Base-by-base conservation (phyloP, 2,329 filamentous ascomycete genomes). In the Coniella vitis region DNA sequence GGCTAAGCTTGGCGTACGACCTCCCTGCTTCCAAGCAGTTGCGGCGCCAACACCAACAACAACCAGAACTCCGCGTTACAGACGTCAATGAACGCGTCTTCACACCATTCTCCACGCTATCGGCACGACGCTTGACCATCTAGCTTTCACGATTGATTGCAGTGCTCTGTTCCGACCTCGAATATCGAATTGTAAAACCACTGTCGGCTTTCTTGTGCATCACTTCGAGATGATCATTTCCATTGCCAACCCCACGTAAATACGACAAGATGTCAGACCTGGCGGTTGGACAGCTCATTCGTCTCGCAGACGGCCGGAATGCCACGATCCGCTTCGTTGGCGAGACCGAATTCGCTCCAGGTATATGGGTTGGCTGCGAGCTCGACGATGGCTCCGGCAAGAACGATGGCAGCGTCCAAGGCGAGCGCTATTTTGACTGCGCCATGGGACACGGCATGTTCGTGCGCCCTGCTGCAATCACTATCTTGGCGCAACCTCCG, bases 351-450 rank as follows among this genome's bases (percentile, higher is more conserved):
- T 95, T 97, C 68, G 83, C 89, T 50, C 72, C 76, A 5, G 91
- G 90, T 54, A 82, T 87, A 54, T 97, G 90, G 89, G 75, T 96
- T 51, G 91, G 91, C 55, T 79, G 97, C 52, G 90, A 95, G 71
- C 79, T 97, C 49, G 82, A 89, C 45, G 85, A 88, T 40, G 74
- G 83, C 46, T 80, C 78, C 17, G 91, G 93, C 29, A 97, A 97
- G 72, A 97, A 97, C 60, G 89, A 97, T 74, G 91, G 91, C 56
- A 85, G 86, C 48, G 88, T 97, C 40, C 81, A 91, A 65, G 90
- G 89, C 54, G 79, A 88, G 62, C 76, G 88, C 17, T 97, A 97
- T 64, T 97, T 95, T 59, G 81, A 90, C 43, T 97, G 91, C 68
- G 76, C 63, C 67, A 84, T 78, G 80, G 88, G 74, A 36, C 73